Evolutionary conservation across 306 rosid species (phyloP), one percentile per base, ranked within the genome.

Genomic region (Inga oerstediana): DNA sequence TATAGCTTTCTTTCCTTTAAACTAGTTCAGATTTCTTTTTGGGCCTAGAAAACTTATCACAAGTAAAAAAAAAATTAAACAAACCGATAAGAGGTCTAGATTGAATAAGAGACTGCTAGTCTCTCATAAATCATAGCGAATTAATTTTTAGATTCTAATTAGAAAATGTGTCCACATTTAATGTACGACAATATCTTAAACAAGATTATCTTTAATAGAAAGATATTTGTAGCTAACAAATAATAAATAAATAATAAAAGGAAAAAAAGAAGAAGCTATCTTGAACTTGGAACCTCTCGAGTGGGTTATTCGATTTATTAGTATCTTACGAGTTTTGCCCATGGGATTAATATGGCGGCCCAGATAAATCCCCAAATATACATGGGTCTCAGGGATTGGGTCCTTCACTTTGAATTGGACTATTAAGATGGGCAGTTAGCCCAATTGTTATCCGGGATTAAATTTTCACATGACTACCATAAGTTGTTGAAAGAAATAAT

Each of bases 121-220:
- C 12, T 44, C 2, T 44, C 13, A 2, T 3, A 45, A 45, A 39
- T 39, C 13, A 45, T 45, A 9, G 0, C 0, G 48, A 45, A 45
- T 11, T 2, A 45, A 9, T 45, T 0, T 10, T 45, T 9, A 3
- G 10, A 45, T 45, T 0, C 0, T 0, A 2, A 0, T 11, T 9
- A 10, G 3, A 9, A 45, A 9, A 9, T 45, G 3, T 45, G 3
- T 3, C 2, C 4, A 45, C 3, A 10, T 44, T 44, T 10, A 44
- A 0, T 11, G 3, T 9, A 2, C 3, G 3, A 45, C 48, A 2
- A 2, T 45, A 0, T 9, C 0, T 10, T 45, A 10, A 45, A 45
- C 2, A 45, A 2, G 12, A 45, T 45, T 45, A 3, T 0, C 0
- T 45, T 0, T 2, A 9, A 10, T 45, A 10, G 4, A 9, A 44